Base-by-base conservation (phyloP, 257 asterid genomes). In the Petunia axillaris region DNA sequence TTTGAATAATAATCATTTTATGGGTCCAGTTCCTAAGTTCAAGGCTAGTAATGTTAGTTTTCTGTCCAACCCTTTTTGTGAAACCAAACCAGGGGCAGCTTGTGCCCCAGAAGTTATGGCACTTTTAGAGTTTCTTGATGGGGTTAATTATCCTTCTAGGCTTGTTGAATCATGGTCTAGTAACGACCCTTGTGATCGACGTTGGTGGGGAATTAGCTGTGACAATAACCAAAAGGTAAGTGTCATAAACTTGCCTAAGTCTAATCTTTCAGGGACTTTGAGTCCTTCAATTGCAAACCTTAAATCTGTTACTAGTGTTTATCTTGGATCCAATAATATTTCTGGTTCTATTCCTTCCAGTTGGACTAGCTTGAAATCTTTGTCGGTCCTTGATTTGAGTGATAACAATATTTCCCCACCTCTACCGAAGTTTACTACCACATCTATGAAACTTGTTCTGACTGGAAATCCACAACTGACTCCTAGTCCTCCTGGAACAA, bases 11-110 rank as follows among this genome's bases (percentile, higher is more conserved):
- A 92, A 94, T 84, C 90, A 81, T 46, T 89, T 94, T 65, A 88
- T 92, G 93, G 98, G 98, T 43, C 97, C 94, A 70, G 79, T 86
- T 4, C 98, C 97, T 11, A 87, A 88, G 64, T 91, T 94, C 86
- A 90, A 81, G 82, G 91, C 91, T 66, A 87, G 76, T 73, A 85
- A 88, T 75, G 88, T 64, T 77, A 84, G 89, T 35, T 94, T 70
- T 66, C 58, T 36, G 39, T 85, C 92, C 4, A 94, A 94, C 50
- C 83, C 93, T 0, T 94, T 93, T 58, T 94, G 98, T 78, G 85
- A 81, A 78, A 77, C 90, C 44, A 65, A 71, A 50, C 83, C 88
- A 1, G 96, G 97, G 10, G 87, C 68, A 84, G 66, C 71, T 0
- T 94, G 98, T 85, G 86, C 91, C 6, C 88, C 90, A 5, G 87